A percentile compares a stretch with the other conserved stretches of the same genome.
These are phyloP conservation scores for Aspergillus haitiensis DNA, from an alignment of 495 filamentous ascomycete species.

Conservation along the genomic window DNA sequence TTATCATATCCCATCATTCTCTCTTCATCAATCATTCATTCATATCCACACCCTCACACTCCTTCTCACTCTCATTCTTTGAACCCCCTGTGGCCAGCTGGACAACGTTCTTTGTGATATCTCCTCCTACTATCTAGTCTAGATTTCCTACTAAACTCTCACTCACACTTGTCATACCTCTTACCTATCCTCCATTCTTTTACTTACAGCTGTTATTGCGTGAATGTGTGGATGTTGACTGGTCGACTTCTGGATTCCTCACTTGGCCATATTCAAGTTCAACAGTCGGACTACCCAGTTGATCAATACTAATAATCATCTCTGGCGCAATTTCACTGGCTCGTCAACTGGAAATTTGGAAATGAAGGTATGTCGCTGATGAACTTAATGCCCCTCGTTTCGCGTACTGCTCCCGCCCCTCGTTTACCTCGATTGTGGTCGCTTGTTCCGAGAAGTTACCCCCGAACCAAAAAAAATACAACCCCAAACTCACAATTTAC, in stretches of 20 bases:
- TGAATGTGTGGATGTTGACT: conserved; percentile 41
- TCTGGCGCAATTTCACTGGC: conserved; percentile 1
- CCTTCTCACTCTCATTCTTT: conserved; percentile 11
- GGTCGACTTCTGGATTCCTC: conserved; percentile 8
- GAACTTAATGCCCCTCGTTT: conserved; percentile 12
- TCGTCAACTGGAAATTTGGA: conserved; percentile 13
- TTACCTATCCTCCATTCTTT: conserved; percentile 22
- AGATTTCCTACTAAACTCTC: not conserved
- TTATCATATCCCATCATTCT: not conserved
- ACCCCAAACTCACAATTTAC: conserved; percentile 18
- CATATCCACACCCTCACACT: conserved; percentile 12
- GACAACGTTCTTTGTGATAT: conserved; percentile 9
- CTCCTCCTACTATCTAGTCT: not conserved
- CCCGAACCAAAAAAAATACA: conserved; percentile 1
- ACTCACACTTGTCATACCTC: conserved; percentile 20
- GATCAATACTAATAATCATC: conserved; percentile 1
- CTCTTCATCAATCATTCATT: too few relatives aligned
- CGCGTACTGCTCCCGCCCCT: conserved; percentile 16
- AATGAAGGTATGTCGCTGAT: conserved; percentile 29
- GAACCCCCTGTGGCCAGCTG: too few relatives aligned
- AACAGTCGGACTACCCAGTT: not conserved
- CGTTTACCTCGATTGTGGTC: conserved; percentile 25
- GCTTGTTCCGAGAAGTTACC: conserved; percentile 12
- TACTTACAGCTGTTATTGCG: conserved; percentile 24
- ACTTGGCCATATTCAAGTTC: conserved; percentile 3